Evolutionary conservation across 306 rosid genomes (phyloP).

Genomic region (Vigna unguiculata): DNA sequence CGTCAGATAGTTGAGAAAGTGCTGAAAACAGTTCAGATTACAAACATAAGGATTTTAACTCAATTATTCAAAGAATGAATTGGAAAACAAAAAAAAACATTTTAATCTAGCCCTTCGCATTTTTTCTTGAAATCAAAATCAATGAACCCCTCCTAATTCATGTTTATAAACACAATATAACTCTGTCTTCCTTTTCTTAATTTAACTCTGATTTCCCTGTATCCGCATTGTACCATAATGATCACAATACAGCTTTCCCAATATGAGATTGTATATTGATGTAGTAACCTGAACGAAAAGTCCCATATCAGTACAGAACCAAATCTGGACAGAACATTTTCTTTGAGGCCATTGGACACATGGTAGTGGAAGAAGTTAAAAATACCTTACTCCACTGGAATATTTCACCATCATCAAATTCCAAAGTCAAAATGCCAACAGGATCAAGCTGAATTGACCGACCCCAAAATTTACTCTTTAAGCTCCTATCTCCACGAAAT

Average conservation of each 20-base stretch:
- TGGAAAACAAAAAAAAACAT: no score
- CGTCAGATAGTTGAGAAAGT: no score
- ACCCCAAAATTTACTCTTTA: conserved; percentile 98
- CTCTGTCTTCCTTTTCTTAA: no score
- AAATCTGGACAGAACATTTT: conserved; percentile 17
- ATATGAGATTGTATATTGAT: conserved; percentile 91
- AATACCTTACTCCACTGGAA: conserved; percentile 94
- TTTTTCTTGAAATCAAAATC: no score
- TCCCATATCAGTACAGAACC: conserved; percentile 42
- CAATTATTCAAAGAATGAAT: no score
- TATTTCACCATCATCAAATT: conserved; percentile 94
- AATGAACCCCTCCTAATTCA: no score
- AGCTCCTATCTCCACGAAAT: conserved; percentile 94
- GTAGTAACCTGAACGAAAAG: conserved; percentile 78
- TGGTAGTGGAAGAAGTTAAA: conserved; percentile 36
- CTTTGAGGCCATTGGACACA: conserved; percentile 18
- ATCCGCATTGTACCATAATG: conserved; percentile 96
- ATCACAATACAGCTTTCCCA: conserved; percentile 94
- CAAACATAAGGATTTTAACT: no score
- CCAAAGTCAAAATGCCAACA: conserved; percentile 82
- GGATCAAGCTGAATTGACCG: conserved; percentile 99
- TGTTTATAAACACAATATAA: no score
- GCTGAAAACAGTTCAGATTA: no score
- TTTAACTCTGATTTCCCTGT: conserved; percentile 75
- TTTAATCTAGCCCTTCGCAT: no score